A percentile compares a stretch with the other conserved stretches of the same genome.
These are phyloP conservation scores for Thraustotheca clavata DNA, from an alignment of 352 stramenopile genomes.

Conservation along the genomic window DNA sequence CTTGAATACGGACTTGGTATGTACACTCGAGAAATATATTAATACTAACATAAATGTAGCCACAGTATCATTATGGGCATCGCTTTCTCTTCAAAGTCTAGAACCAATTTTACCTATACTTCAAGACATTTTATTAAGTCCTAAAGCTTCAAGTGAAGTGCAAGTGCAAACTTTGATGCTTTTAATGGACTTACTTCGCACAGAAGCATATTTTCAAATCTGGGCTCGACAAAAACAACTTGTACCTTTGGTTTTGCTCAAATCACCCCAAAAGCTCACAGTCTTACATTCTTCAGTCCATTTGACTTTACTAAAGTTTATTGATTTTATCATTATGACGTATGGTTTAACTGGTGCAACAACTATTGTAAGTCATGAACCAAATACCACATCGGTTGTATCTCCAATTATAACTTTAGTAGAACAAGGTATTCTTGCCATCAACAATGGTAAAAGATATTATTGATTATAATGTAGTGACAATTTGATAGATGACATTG, in stretches of 20 bases:
- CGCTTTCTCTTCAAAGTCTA: not conserved
- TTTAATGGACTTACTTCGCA: not conserved
- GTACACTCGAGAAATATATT: not conserved
- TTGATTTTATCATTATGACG: conserved; percentile 5
- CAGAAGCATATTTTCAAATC: not conserved
- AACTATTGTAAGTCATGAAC: not conserved
- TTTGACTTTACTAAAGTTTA: not conserved
- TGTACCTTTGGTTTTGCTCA: not conserved
- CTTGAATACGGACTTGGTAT: not conserved
- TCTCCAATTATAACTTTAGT: not conserved
- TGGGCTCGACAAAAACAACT: not conserved
- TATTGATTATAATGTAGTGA: not conserved
- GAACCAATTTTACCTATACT: not conserved
- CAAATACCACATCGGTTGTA: not conserved
- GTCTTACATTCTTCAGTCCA: not conserved
- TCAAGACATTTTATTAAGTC: not conserved
- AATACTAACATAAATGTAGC: not conserved
- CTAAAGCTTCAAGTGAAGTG: not conserved
- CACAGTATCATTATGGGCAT: not conserved
- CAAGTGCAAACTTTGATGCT: not conserved
- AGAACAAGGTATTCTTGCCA: not conserved
- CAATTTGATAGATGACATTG: not conserved
- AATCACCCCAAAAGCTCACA: not conserved
- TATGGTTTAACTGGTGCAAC: not conserved
- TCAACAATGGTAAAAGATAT: not conserved